Conservation (phyloP, 805 yeast genomes). For the Candida railenensis region DNA sequence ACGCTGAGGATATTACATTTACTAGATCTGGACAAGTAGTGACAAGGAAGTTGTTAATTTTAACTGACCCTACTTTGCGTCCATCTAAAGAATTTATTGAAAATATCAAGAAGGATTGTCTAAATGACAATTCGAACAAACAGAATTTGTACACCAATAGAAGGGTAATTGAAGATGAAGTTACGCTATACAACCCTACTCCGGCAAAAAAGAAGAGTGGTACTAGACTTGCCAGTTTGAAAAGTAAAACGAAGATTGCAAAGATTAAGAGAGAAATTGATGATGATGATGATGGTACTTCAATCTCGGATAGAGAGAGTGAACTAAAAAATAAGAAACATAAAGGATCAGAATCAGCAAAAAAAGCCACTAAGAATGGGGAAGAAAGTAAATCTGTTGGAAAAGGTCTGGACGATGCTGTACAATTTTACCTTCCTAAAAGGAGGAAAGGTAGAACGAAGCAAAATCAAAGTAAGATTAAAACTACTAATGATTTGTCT, state of each 20-base stretch:
- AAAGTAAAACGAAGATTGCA: slow-evolving; percentile 5
- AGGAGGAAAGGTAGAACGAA: slow-evolving; percentile 13
- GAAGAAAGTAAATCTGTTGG: not conserved
- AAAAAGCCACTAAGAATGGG: not conserved
- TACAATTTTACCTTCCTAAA: slow-evolving; percentile 7
- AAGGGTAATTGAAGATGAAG: slow-evolving; percentile 28
- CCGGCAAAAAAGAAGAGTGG: slow-evolving; percentile 1
- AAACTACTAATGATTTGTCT: slow-evolving; percentile 3
- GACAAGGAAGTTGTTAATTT: slow-evolving; percentile 31
- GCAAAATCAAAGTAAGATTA: slow-evolving; percentile 6
- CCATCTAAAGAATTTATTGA: slow-evolving; percentile 31
- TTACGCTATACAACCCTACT: slow-evolving; percentile 16
- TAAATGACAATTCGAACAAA: slow-evolving; percentile 22
- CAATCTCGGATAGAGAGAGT: not conserved
- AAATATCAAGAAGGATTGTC: slow-evolving; percentile 21
- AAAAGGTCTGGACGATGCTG: not conserved
- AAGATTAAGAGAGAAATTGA: slow-evolving; percentile 3
- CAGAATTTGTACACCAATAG: slow-evolving; percentile 11
- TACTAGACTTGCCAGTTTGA: slow-evolving; percentile 2
- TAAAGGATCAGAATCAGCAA: not conserved
- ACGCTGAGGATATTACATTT: slow-evolving; percentile 22
- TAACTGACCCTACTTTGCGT: slow-evolving; percentile 23
- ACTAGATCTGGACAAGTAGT: slow-evolving; percentile 24
- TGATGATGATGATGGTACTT: slow-evolving; percentile 2
- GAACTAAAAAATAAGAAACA: not conserved